phyloP scores from a whole-genome alignment of 1,139 yeast species.

The Yamadazyma membranifaciens region DNA sequence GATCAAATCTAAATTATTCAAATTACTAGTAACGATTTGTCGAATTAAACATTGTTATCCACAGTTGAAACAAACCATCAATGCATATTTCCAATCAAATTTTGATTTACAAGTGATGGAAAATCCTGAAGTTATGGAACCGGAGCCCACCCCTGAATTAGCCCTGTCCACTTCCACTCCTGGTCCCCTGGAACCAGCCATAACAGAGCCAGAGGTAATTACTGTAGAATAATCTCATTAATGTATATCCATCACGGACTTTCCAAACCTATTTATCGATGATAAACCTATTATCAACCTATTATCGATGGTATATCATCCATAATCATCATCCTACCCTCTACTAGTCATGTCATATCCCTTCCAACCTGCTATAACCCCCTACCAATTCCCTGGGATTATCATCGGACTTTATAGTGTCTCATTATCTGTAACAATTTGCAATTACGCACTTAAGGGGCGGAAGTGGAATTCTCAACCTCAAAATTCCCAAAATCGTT shows the following conservation, averaged over 20 bases:
- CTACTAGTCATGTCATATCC: too few species aligned
- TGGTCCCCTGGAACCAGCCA: not conserved
- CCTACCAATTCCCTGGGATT: too few species aligned
- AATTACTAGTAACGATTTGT: slow-evolving; percentile 31
- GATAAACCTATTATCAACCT: too few species aligned
- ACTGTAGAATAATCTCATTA: not conserved
- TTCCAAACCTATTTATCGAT: too few species aligned
- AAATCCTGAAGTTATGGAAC: slow-evolving; percentile 18
- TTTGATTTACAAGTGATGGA: slow-evolving; percentile 20
- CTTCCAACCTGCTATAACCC: too few species aligned
- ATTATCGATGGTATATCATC: too few species aligned
- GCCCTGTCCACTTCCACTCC: not conserved
- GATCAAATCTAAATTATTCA: slow-evolving; percentile 30
- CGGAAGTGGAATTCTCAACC: slow-evolving; percentile 1
- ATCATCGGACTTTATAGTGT: too few species aligned
- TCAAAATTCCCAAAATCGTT: slow-evolving; percentile 3
- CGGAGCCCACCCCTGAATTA: slow-evolving; percentile 10
- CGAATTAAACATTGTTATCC: slow-evolving; percentile 24
- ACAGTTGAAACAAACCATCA: slow-evolving; percentile 21
- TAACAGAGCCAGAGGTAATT: not conserved
- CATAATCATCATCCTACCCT: too few species aligned
- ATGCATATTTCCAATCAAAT: slow-evolving; percentile 19
- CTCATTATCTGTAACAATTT: too few species aligned
- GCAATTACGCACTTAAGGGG: not conserved
- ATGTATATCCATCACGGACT: too few species aligned